Base-by-base conservation (phyloP, 768 basidiomycete genomes). In the Austroboletus eburneus region DNA sequence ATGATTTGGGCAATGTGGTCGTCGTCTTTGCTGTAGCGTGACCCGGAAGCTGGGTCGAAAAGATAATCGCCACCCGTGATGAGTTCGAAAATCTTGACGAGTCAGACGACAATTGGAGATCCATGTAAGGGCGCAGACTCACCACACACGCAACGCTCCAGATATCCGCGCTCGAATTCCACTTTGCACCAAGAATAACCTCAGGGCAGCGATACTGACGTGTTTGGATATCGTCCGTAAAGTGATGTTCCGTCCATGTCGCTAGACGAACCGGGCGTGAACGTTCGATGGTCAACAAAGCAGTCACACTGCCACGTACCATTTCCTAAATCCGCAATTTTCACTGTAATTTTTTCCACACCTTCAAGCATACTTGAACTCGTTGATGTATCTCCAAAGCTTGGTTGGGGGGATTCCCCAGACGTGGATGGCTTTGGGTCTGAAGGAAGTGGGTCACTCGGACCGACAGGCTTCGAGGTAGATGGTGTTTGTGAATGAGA, bases 181-280 rank as follows among this genome's bases (percentile, higher is more conserved):
- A 99, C 56, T 91, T 89, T 2, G 91, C 91, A 36, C 95, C 95
- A 2, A 98, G 74, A 39, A 99, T 94, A 48, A 98, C 95, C 66
- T 99, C 95, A 1, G 96, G 95, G 73, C 91, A 92, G 22, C 96
- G 82, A 65, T 98, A 98, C 60, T 98, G 96, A 59, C 95, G 72
- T 22, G 96, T 99, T 71, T 98, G 88, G 57, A 97, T 98, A 59
- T 97, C 96, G 68, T 99, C 95, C 35, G 96, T 98, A 55, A 98
- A 99, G 63, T 98, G 96, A 55, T 97, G 90, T 59, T 95, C 89
- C 24, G 80, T 80, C 88, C 88, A 90, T 1, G 88, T 91, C 9
- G 88, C 88, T 65, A 49, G 35, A 34, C 10, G 42, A 24, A 44
- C 39, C 39, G 32, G 7, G 21, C 9, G 46, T 50, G 42, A 50